Evolutionary conservation across 176 grass and related monocot species (phyloP).

Genomic region (Oryza meyeriana): DNA sequence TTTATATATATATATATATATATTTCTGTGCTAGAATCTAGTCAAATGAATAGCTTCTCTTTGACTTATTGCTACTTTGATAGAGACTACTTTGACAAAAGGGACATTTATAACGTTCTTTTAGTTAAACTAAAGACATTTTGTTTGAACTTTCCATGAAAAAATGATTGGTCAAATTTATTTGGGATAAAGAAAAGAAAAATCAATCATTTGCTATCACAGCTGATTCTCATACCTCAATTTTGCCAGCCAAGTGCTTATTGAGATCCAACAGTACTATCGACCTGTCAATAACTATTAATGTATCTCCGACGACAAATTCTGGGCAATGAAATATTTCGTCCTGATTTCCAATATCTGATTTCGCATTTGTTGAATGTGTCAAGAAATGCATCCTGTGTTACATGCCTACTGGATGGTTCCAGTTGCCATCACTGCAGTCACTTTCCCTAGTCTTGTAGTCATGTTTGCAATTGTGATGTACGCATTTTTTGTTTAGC

Average conservation of each 20-base stretch:
- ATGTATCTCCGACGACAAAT: not conserved
- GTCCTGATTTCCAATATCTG: not conserved
- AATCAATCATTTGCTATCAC: not conserved
- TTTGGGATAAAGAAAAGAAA: not conserved
- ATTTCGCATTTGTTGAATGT: not conserved
- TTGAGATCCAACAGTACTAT: not conserved
- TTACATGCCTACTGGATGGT: not conserved
- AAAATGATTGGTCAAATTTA: not conserved
- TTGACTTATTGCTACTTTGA: not conserved
- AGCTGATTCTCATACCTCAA: not conserved
- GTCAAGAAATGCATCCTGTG: not conserved
- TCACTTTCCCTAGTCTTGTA: not conserved
- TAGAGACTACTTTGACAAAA: not conserved
- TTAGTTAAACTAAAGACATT: not conserved
- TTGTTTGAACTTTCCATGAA: too few species aligned
- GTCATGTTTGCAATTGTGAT: not conserved
- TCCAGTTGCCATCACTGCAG: not conserved
- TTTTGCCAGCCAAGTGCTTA: not conserved
- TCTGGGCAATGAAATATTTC: slow-evolving; percentile 8
- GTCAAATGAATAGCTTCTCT: not conserved
- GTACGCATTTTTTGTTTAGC: not conserved
- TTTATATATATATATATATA: too few species aligned
- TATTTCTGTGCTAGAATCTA: not conserved
- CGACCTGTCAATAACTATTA: too few species aligned
- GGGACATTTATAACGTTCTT: not conserved